phyloP scores from a whole-genome alignment of 2,329 filamentous ascomycete species.

The Aspergillus tanneri region DNA sequence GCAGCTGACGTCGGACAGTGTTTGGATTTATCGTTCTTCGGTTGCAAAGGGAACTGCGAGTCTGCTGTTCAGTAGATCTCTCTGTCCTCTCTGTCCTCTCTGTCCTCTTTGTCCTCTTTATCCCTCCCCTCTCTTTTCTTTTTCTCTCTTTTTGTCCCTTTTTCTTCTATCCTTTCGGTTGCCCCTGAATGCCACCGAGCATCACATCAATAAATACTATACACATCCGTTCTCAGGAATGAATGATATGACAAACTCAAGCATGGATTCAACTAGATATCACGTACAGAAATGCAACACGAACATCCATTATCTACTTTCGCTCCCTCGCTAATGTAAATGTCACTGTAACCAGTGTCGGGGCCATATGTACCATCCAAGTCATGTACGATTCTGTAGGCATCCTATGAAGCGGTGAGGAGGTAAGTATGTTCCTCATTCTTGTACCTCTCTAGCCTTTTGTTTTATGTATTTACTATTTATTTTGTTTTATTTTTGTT shows the following conservation, averaged over 20 bases:
- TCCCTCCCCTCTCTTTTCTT: background rate
- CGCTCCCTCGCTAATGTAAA: background rate
- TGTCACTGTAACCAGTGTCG: constrained; percentile 2
- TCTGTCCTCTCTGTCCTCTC: background rate
- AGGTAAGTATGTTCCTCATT: too few relatives aligned
- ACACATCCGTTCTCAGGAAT: too few relatives aligned
- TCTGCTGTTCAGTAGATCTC: constrained; percentile 4
- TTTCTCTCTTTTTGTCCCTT: background rate
- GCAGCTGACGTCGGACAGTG: constrained; percentile 5
- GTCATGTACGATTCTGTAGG: background rate
- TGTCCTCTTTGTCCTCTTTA: background rate
- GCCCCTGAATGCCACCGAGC: background rate
- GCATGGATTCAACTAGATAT: too few relatives aligned
- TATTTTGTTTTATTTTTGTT: too few relatives aligned
- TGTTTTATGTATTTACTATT: too few relatives aligned
- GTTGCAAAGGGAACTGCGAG: background rate
- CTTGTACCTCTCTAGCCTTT: too few relatives aligned
- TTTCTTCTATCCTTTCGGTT: background rate
- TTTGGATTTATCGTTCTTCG: background rate
- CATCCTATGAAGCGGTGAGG: constrained; percentile 10
- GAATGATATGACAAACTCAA: too few relatives aligned
- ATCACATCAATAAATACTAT: too few relatives aligned
- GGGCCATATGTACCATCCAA: constrained; percentile 2
- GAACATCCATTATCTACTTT: background rate
- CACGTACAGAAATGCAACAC: background rate